phyloP scores from a whole-genome alignment of 2,329 filamentous ascomycete species.

The Beauveria varroae region DNA sequence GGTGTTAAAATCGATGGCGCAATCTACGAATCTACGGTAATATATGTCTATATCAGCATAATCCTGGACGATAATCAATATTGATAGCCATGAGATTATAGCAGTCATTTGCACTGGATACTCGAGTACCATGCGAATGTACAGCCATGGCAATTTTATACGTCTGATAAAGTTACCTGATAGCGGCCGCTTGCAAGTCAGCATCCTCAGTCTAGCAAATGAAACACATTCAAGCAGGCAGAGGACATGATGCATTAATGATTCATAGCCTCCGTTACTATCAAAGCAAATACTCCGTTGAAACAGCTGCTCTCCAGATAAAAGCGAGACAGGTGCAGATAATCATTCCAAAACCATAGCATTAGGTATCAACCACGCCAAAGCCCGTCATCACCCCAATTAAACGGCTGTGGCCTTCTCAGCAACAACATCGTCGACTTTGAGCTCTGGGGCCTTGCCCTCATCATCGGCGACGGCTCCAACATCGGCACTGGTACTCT shows the following conservation, averaged over 20 bases:
- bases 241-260: not conserved
- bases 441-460: not conserved
- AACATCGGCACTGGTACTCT: not conserved
- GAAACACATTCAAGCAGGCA: not conserved
- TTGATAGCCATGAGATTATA: no score
- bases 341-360: not conserved
- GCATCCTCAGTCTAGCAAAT: not conserved
- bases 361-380: constrained; percentile 5
- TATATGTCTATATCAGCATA: no score
- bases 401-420: not conserved
- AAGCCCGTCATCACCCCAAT: not conserved
- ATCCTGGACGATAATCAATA: no score
- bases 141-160: no score
- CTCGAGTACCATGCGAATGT: no score
- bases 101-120: no score
- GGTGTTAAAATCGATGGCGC: not conserved
- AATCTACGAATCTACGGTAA: not conserved
- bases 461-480: not conserved
- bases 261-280: not conserved
- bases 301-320: not conserved
- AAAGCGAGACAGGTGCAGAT: constrained; percentile 1
- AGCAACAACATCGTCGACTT: not conserved
- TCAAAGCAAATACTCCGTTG: constrained; percentile 9
- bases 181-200: no score
- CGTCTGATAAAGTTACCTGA: no score